Percentiles rank a stretch among this genome's conserved stretches.
phyloP scores from a whole-genome alignment of 306 rosid species.

The Trifolium dubium region DNA sequence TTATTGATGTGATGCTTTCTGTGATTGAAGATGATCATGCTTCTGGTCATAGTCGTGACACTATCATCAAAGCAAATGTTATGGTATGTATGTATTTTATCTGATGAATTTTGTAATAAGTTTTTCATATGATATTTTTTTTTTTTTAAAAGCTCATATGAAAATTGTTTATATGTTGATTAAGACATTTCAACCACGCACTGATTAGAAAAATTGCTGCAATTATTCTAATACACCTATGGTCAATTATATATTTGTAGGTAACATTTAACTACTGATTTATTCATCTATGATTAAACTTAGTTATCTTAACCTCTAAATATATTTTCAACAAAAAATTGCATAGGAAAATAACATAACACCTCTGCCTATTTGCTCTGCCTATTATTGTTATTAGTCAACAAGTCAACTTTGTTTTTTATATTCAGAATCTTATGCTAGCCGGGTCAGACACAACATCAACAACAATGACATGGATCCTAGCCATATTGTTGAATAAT shows the following conservation, averaged over 20 bases:
- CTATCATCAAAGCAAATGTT: constrained; percentile 55
- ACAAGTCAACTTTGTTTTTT: not conserved
- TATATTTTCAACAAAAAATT: too few relatives aligned
- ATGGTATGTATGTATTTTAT: constrained; percentile 45
- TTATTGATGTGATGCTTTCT: constrained; percentile 60
- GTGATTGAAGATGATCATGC: constrained; percentile 47
- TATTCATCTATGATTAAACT: too few relatives aligned
- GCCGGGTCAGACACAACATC: constrained; percentile 65
- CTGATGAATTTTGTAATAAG: not conserved
- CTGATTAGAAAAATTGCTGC: not conserved
- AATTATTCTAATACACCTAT: not conserved
- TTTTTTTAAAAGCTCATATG: not conserved
- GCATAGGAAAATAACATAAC: too few relatives aligned
- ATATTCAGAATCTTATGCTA: constrained; percentile 53
- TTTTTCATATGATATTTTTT: not conserved
- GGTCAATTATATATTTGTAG: too few relatives aligned
- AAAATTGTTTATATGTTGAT: not conserved
- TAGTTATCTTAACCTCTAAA: too few relatives aligned
- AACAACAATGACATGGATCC: constrained; percentile 55
- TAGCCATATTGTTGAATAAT: constrained; percentile 53
- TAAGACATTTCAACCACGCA: not conserved
- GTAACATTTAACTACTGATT: too few relatives aligned
- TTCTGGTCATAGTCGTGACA: constrained; percentile 48
- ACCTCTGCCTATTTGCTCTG: too few relatives aligned
- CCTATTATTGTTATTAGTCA: not conserved